Evolutionary conservation across 352 stramenopile species (phyloP), one percentile per base, ranked within the genome.

Genomic region (Bremia lactucae): DNA sequence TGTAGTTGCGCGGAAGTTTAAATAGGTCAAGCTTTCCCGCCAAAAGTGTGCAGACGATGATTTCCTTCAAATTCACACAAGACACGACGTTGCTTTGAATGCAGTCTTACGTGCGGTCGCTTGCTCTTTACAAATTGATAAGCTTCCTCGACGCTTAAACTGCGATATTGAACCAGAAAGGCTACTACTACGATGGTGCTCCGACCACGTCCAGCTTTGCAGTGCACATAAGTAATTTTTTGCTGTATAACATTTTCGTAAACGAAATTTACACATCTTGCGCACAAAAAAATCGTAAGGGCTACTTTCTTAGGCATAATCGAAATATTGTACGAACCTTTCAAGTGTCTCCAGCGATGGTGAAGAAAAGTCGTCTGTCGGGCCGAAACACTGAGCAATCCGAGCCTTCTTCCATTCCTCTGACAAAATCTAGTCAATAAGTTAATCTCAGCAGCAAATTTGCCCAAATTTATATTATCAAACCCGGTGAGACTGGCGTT

Each of bases 181-280:
- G 74, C 77, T 16, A 85, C 54, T 16, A 87, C 74, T 9, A 87
- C 56, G 26, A 89, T 62, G 2, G 74, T 82, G 51, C 77, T 87
- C 45, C 77, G 68, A 2, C 77, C 77, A 4, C 77, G 72, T 4
- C 77, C 77, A 42, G 77, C 77, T 51, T 89, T 89, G 57, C 77
- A 89, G 51, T 89, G 77, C 38, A 89, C 71, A 53, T 89, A 89
- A 3, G 72, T 82, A 13, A 66, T 81, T 5, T 68, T 51, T n/a
- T 69, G 40, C 18, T 61, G 45, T 13, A 54, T 31, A 6, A 86
- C 52, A n/a, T 87, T 72, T 19, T 68, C 42, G 42, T 83, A 60
- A 24, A 85, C 49, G 44, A 89, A 89, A 1, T 39, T 48, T 19
- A 85, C 72, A 49, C 72, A 84, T 31, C 63, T n/a, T 76, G 33